A percentile compares a stretch with the other conserved stretches of the same genome.
phyloP scores from a whole-genome alignment of 345 rosid species.

The Kandelia obovata region DNA sequence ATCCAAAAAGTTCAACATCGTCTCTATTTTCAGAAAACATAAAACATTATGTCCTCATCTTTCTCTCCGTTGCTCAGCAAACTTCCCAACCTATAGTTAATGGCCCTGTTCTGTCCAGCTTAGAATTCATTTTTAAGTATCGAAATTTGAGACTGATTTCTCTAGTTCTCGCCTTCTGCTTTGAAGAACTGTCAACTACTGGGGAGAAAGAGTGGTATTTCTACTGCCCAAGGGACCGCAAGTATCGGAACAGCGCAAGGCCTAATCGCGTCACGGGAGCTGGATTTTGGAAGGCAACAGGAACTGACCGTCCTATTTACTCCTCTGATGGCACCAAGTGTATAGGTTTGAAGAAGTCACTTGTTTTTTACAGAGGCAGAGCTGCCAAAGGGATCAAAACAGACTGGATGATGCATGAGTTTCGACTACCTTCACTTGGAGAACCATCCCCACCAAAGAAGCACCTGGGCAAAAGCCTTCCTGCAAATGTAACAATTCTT shows the following conservation, averaged over 20 bases:
- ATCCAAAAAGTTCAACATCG: constrained; percentile 11
- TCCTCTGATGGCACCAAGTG: constrained; percentile 68
- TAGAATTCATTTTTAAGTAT: background rate
- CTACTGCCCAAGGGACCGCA: constrained; percentile 88
- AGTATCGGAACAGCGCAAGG: constrained; percentile 82
- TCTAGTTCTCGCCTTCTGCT: background rate
- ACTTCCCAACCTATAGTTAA: background rate
- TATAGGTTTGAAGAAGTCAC: constrained; percentile 87
- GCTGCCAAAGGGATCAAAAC: constrained; percentile 92
- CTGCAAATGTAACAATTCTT: constrained; percentile 48
- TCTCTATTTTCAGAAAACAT: background rate
- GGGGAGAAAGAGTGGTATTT: constrained; percentile 97
- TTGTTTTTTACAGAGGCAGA: constrained; percentile 88
- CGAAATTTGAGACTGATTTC: background rate
- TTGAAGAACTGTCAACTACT: constrained; percentile 59
- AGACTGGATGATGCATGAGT: constrained; percentile 99
- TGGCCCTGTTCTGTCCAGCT: background rate
- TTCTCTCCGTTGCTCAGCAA: no score
- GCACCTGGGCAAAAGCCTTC: constrained; percentile 53
- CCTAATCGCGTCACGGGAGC: constrained; percentile 93
- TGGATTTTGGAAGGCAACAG: constrained; percentile 97
- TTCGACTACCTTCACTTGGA: constrained; percentile 68
- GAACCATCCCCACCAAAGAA: constrained; percentile 53
- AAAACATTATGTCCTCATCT: no score
- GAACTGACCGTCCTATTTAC: constrained; percentile 90